Base-by-base conservation (phyloP, 192 early-diverging fungal genomes). In the Coemansia furcata region DNA sequence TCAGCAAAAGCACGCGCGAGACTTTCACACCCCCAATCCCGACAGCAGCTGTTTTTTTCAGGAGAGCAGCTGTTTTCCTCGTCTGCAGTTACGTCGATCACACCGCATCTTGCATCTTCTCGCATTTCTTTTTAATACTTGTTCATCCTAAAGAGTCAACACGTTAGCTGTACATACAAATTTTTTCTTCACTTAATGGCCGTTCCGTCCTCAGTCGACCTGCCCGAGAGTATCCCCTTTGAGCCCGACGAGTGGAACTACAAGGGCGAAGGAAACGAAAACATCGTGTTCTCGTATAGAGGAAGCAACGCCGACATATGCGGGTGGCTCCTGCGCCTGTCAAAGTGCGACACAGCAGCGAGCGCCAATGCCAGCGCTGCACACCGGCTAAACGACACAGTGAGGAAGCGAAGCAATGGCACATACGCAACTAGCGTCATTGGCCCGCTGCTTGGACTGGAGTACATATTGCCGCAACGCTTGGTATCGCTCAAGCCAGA, bases 191-290 rank as follows among this genome's bases (percentile, higher is more conserved):
- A 30, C 19, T 3, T 62, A 43, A 38, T 62, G 38, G 36, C 60
- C 8, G 60, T 42, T 23, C 60, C 40, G 6, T 69, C 43, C 3
- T 32, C 54, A 35, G 54, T 33, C 32, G 54, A 63, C 43, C 11
- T 33, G 35, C 19, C 35, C 14, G 61, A 50, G 26, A 43, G 21
- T n/a, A 35, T 65, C 1, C 40, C 64, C 9, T 47, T 69, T 32
- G 15, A 63, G 21, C 68, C 83, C 1, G 37, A 26, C 23, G 66
- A 85, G 9, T 93, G 92, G 92, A 23, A 46, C 17, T 93, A 91
- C 80, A 82, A 84, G 43, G 86, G 83, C 42, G 92, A 93, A 64
- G 92, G 92, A 36, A 93, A 93, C 74, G 83, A 80, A 29, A 92
- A 90, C 72, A 72, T 91, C 8, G 83, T 89, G 23, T 77, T 93